phyloP scores from a whole-genome alignment of 2,329 filamentous ascomycete species.

The Drechslerella coelobrocha region DNA sequence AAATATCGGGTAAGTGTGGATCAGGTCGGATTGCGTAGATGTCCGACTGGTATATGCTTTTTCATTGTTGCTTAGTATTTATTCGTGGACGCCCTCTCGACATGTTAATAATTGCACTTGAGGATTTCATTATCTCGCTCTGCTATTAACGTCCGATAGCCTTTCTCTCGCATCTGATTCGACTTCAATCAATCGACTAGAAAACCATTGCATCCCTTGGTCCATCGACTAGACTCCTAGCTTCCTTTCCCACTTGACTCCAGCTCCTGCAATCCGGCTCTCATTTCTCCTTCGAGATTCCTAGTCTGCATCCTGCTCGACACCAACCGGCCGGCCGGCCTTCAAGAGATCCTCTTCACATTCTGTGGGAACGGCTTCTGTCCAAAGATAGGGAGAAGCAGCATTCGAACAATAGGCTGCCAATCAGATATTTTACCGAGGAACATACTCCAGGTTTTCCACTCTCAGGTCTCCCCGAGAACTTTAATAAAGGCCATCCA shows the following conservation, averaged over 20 bases:
- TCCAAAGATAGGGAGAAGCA: constrained; percentile 12
- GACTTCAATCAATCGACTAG: too few relatives aligned
- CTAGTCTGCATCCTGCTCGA: background rate
- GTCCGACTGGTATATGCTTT: constrained; percentile 7
- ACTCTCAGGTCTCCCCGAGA: constrained; percentile 41
- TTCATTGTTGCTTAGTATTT: background rate
- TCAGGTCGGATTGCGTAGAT: constrained; percentile 18
- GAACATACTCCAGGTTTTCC: constrained; percentile 48
- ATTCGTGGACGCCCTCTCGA: background rate
- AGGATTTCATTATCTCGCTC: background rate
- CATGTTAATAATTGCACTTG: background rate
- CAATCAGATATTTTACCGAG: constrained; percentile 52
- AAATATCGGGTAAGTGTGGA: constrained; percentile 48
- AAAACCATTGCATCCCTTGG: constrained; percentile 7
- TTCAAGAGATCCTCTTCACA: background rate
- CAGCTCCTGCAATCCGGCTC: background rate
- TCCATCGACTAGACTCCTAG: constrained; percentile 1
- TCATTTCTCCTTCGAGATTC: background rate
- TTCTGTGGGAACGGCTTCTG: background rate
- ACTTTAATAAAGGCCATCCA: constrained; percentile 23
- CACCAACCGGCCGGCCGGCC: background rate
- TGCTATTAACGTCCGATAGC: too few relatives aligned
- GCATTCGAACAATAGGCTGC: constrained; percentile 7
- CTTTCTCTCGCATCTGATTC: background rate
- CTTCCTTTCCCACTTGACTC: background rate